Percentiles rank a stretch among this genome's conserved stretches.
These are phyloP conservation scores for Hapsidospora chrysogenum DNA, from an alignment of 495 filamentous ascomycete species.

Conservation along the genomic window DNA sequence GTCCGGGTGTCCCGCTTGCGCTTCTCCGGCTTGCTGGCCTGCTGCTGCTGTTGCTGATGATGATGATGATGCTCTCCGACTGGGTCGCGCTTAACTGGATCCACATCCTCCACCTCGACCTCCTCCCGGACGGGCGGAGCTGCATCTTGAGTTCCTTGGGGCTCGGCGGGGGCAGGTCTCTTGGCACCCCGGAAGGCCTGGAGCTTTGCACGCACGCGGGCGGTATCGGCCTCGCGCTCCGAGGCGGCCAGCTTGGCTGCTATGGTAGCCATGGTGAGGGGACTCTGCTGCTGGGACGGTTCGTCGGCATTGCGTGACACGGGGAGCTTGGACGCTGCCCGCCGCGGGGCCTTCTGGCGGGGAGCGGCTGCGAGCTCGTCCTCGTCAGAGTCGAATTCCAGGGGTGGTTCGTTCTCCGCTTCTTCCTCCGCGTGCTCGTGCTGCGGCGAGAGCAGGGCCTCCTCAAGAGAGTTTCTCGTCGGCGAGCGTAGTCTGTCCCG, in stretches of 20 bases:
- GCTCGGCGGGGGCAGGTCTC: background rate
- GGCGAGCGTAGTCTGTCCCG: background rate
- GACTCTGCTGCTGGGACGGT: constrained; percentile 26
- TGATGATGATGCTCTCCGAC: no score
- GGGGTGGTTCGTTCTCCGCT: background rate
- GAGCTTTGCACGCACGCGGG: constrained; percentile 36
- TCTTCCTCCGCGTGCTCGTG: constrained; percentile 12
- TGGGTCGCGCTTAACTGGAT: constrained; percentile 1
- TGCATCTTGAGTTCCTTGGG: background rate
- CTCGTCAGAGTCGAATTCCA: background rate
- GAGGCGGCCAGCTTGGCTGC: constrained; percentile 37
- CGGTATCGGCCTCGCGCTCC: constrained; percentile 38
- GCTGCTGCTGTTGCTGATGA: no score
- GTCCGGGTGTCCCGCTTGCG: constrained; percentile 24
- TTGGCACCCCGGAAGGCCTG: constrained; percentile 13
- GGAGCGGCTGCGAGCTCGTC: background rate
- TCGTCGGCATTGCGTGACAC: constrained; percentile 18
- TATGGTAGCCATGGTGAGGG: constrained; percentile 34
- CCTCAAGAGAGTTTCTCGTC: constrained; percentile 1
- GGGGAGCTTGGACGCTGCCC: constrained; percentile 22
- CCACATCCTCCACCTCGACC: constrained; percentile 1
- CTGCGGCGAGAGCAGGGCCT: constrained; percentile 14
- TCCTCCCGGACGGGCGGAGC: constrained; percentile 1
- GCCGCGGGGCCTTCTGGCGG: constrained; percentile 3
- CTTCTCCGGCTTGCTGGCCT: constrained; percentile 11